These are phyloP conservation scores for Globisporangium nodosum DNA, from an alignment of 352 stramenopile species.

Conservation along the genomic window DNA sequence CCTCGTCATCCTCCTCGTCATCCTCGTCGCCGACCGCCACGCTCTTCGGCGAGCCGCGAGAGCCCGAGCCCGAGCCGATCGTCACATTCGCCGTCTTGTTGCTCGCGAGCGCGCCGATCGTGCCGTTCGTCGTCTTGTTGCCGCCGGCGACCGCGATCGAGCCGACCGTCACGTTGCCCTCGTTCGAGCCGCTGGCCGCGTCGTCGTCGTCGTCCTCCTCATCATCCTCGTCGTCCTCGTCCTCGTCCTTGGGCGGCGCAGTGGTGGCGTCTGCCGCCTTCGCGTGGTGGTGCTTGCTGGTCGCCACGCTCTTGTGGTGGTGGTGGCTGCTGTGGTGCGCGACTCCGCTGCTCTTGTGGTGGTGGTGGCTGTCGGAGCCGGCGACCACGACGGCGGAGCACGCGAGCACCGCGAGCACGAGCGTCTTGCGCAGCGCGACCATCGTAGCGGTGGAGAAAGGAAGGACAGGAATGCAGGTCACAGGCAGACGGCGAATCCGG, in stretches of 20 bases:
- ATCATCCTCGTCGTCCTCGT: not conserved
- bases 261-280: not conserved
- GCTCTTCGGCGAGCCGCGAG: not conserved
- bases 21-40: constrained; percentile 3
- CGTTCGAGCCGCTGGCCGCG: not conserved
- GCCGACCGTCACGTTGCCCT: not conserved
- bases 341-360: constrained; percentile 13
- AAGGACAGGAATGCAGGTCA: not conserved
- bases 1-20: constrained; percentile 1
- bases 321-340: not conserved
- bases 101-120: constrained; percentile 7
- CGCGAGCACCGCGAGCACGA: constrained; percentile 10
- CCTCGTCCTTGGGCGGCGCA: not conserved
- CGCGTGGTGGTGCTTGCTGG: constrained; percentile 2
- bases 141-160: not conserved
- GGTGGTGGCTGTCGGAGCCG: constrained; percentile 3
- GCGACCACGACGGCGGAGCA: constrained; percentile 7
- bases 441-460: not conserved
- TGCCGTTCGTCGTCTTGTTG: constrained; percentile 13
- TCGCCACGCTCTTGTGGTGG: constrained; percentile 13
- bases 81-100: not conserved
- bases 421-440: constrained; percentile 9
- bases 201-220: not conserved
- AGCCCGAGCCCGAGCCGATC: no score
- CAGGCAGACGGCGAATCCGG: not conserved